A percentile compares a stretch with the other conserved stretches of the same genome.
phyloP scores from a whole-genome alignment of 2,329 filamentous ascomycete genomes.

The Beauveria brongniartii region DNA sequence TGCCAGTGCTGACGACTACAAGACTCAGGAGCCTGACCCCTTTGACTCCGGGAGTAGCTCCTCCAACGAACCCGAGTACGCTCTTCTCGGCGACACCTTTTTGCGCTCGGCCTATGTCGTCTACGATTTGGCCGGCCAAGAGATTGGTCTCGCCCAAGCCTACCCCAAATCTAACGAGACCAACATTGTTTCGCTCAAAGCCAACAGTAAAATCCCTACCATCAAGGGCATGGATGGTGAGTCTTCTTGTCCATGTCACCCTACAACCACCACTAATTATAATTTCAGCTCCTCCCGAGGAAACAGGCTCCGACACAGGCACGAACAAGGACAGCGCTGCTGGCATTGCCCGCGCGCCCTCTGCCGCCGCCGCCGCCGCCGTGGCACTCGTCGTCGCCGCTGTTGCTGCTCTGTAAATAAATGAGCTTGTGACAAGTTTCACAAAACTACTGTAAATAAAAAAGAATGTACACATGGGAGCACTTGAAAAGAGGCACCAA shows the following conservation, averaged over 20 bases:
- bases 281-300: background rate
- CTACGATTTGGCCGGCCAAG: constrained; percentile 43
- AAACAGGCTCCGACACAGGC: background rate
- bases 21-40: constrained; percentile 13
- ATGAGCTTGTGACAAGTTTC: background rate
- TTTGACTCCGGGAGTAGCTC: constrained; percentile 11
- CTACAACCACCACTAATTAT: background rate
- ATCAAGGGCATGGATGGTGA: constrained; percentile 35
- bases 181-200: constrained; percentile 38
- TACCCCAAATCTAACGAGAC: constrained; percentile 38
- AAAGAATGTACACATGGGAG: background rate
- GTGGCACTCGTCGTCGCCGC: constrained; percentile 13
- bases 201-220: constrained; percentile 31
- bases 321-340: constrained; percentile 1
- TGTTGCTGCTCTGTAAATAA: constrained; percentile 6
- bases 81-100: constrained; percentile 51
- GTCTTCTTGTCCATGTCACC: constrained; percentile 19
- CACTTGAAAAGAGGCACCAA: background rate
- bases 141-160: constrained; percentile 45
- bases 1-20: constrained; percentile 31
- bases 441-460: background rate
- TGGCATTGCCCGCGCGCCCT: background rate
- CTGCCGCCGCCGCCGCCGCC: background rate
- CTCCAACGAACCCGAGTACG: constrained; percentile 24
- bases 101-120: constrained; percentile 49